A percentile compares a stretch with the other conserved stretches of the same genome.
These are phyloP conservation scores for Thermoascus crustaceus DNA, from an alignment of 2,329 filamentous ascomycete genomes.

Conservation along the genomic window DNA sequence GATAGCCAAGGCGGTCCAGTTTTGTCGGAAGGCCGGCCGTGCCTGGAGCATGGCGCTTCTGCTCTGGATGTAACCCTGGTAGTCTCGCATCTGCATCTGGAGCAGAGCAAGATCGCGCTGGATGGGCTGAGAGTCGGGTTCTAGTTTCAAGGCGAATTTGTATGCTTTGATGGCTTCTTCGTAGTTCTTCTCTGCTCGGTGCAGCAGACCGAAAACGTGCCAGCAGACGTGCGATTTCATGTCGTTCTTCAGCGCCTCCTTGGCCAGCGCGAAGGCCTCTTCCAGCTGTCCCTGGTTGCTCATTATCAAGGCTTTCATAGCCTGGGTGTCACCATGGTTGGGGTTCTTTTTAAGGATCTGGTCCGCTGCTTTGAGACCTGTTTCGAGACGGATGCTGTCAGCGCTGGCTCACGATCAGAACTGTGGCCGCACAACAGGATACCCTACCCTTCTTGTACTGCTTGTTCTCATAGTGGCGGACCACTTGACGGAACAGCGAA, in stretches of 20 bases:
- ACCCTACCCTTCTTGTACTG: constrained; percentile 81
- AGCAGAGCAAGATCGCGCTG: constrained; percentile 87
- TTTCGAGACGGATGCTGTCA: constrained; percentile 6
- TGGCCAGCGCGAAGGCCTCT: constrained; percentile 88
- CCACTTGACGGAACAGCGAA: constrained; percentile 86
- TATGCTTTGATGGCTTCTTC: constrained; percentile 99
- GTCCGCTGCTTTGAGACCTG: constrained; percentile 87
- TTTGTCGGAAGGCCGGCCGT: constrained; percentile 72
- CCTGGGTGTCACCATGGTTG: constrained; percentile 94
- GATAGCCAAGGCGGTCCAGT: constrained; percentile 95
- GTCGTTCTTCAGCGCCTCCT: constrained; percentile 84
- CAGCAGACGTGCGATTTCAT: constrained; percentile 99
- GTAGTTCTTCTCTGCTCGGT: constrained; percentile 91
- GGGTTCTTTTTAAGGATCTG: constrained; percentile 92
- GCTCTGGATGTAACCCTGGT: constrained; percentile 85
- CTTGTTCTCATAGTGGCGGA: constrained; percentile 95
- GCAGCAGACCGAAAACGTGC: constrained; percentile 96
- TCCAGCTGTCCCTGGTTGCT: constrained; percentile 87
- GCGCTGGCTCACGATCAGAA: constrained; percentile 4
- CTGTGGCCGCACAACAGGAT: constrained; percentile 6
- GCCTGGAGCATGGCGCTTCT: constrained; percentile 79
- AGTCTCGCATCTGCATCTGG: constrained; percentile 95
- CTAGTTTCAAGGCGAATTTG: constrained; percentile 85
- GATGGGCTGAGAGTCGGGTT: constrained; percentile 91
- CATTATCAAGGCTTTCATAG: constrained; percentile 97